These are phyloP conservation scores for Toxicodendron radicans DNA, from an alignment of 345 rosid genomes.

Conservation along the genomic window DNA sequence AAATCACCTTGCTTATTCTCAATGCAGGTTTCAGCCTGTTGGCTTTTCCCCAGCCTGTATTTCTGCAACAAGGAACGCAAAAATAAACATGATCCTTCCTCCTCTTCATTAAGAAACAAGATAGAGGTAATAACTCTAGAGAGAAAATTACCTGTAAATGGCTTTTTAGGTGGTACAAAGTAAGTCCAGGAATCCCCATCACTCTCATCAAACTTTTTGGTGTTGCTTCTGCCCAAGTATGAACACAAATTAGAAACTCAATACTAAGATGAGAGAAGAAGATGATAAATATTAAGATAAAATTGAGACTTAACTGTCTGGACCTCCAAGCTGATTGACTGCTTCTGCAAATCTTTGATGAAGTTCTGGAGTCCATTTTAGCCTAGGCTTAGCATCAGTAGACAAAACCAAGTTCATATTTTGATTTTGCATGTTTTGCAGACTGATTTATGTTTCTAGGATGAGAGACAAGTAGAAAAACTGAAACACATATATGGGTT, in stretches of 20 bases:
- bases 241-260: constrained; percentile 15
- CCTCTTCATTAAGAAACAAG: constrained; percentile 6
- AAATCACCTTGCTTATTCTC: constrained; percentile 42
- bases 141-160: constrained; percentile 70
- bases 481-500: constrained; percentile 19
- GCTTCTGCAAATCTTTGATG: constrained; percentile 85
- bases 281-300: background rate
- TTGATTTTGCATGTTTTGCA: constrained; percentile 43
- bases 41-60: constrained; percentile 86
- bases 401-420: constrained; percentile 77
- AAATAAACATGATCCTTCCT: background rate
- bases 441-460: constrained; percentile 32
- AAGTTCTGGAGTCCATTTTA: constrained; percentile 94
- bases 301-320: constrained; percentile 61
- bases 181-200: constrained; percentile 87
- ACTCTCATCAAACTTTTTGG: constrained; percentile 86
- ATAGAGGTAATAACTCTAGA: constrained; percentile 7
- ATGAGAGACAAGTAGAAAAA: constrained; percentile 19
- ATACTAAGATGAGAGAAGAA: background rate
- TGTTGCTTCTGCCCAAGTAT: constrained; percentile 72
- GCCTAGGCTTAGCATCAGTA: constrained; percentile 92
- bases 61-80: constrained; percentile 54
- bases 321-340: constrained; percentile 78
- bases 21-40: constrained; percentile 39
- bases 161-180: constrained; percentile 93